Base-by-base conservation (phyloP, 1,139 yeast species). In the Taphrina wiesneri region DNA sequence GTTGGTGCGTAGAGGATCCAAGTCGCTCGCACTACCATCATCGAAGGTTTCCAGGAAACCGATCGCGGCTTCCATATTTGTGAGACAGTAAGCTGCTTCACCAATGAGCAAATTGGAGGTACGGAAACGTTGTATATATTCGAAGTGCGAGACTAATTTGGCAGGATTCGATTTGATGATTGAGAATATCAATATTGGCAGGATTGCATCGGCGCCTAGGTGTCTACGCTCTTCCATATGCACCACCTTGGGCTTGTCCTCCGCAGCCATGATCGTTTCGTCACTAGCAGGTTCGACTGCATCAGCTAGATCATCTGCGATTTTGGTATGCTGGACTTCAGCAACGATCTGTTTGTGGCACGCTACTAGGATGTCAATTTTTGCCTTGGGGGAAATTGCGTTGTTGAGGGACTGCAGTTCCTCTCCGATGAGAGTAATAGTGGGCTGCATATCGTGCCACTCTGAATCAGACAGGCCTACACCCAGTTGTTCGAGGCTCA, bases 11-110 rank as follows among this genome's bases (percentile, higher is more conserved):
- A 54, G 47, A 11, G 60, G 54, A 45, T 62, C 60, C 7, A 34
- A 25, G 2, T 45, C 54, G 9, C n/a, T 39, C 7, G 36, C n/a
- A 17, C 28, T 26, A 13, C 54, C 60, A 17, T 53, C 60, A 34
- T 68, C 69, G 17, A 82, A 77, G 19, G 81, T 77, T 53, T 82
- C 81, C 15, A 84, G 71, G 68, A 83, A 84, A 19, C 81, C 80
- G 23, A 85, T 74, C 2, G 87, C 83, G 0, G 90, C 90, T 71
- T 86, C 89, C 56, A 84, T 75, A 72, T 86, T 86, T 1, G 90
- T 86, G 61, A 85, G 74, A 59, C 85, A 85, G 72, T 84, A 86
- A 36, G 83, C 74, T 43, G 83, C 78, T 68, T 84, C 85, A 32
- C 86, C 86, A 30, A 75, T 76, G 52, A 82, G 72, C 28, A 78